Percentiles rank a stretch among this genome's conserved stretches.
These are phyloP conservation scores for Podila epigama DNA, from an alignment of 192 early-diverging fungal species.

Conservation along the genomic window DNA sequence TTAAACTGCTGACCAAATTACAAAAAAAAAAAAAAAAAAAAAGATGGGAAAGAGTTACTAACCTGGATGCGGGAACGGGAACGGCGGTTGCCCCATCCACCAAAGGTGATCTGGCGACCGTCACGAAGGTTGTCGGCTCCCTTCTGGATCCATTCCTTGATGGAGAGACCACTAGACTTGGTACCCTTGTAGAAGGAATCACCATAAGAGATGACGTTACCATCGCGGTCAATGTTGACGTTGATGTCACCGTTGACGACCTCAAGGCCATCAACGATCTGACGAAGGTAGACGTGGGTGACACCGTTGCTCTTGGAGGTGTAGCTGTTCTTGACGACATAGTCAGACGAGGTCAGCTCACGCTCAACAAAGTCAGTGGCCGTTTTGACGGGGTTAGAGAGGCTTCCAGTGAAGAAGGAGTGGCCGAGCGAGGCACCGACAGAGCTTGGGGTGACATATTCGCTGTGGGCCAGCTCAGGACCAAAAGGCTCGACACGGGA, in stretches of 20 bases:
- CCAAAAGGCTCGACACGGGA: conserved; percentile 44
- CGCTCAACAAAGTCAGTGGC: conserved; percentile 59
- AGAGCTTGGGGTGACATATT: conserved; percentile 14
- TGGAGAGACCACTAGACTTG: conserved; percentile 47
- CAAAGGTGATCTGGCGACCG: conserved; percentile 33
- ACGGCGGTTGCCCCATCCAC: conserved; percentile 29
- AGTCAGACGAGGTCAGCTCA: conserved; percentile 50
- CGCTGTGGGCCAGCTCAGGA: conserved; percentile 44
- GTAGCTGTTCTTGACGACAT: conserved; percentile 73
- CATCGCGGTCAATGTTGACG: conserved; percentile 75
- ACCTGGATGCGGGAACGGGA: conserved; percentile 3
- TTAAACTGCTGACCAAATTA: too few species aligned
- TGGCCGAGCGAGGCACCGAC: background rate
- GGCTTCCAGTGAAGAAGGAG: conserved; percentile 21
- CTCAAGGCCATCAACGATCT: conserved; percentile 71
- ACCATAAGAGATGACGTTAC: conserved; percentile 76
- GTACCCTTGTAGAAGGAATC: conserved; percentile 66
- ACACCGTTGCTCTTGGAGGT: conserved; percentile 73
- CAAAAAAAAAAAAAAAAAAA: too few species aligned
- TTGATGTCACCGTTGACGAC: conserved; percentile 88
- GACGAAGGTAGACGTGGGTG: conserved; percentile 87
- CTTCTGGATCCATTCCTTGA: conserved; percentile 55
- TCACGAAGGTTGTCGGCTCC: conserved; percentile 22
- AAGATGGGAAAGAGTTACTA: background rate
- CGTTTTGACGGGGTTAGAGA: conserved; percentile 38